These are phyloP conservation scores for Perkinsus olseni DNA, from an alignment of 169 alveolate species.

Conservation along the genomic window DNA sequence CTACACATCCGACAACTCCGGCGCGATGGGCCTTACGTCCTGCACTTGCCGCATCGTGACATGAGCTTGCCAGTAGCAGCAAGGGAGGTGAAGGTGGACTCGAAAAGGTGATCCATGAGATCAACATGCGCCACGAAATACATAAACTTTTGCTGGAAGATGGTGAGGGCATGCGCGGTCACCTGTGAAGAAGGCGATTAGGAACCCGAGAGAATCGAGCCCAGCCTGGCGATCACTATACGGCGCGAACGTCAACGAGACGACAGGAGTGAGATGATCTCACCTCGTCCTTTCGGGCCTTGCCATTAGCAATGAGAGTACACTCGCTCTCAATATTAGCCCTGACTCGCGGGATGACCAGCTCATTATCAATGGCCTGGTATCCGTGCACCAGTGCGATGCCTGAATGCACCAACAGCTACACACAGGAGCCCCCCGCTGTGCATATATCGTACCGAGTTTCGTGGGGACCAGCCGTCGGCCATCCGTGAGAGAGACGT, in stretches of 20 bases:
- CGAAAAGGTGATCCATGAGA: constrained; percentile 49
- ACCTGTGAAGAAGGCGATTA: constrained; percentile 21
- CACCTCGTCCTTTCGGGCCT: constrained; percentile 15
- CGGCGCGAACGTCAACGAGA: neutral
- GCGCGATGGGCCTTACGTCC: constrained; percentile 32
- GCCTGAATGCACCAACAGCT: neutral
- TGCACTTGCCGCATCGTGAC: constrained; percentile 5
- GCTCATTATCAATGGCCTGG: constrained; percentile 75
- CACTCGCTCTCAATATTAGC: constrained; percentile 77
- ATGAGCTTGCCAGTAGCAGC: constrained; percentile 25
- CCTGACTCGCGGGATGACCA: constrained; percentile 78
- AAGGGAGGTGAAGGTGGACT: constrained; percentile 44
- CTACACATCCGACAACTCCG: constrained; percentile 11
- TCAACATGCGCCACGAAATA: constrained; percentile 53
- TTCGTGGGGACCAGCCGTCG: constrained; percentile 85
- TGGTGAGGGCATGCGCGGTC: constrained; percentile 62
- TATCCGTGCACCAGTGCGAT: constrained; percentile 80
- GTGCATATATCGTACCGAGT: constrained; percentile 48
- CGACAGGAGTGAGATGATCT: neutral
- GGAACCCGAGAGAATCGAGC: neutral
- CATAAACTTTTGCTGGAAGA: constrained; percentile 68
- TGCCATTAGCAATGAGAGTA: constrained; percentile 62
- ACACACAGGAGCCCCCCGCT: no score
- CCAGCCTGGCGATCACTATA: neutral
- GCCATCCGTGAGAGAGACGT: constrained; percentile 56